A percentile compares a stretch with the other conserved stretches of the same genome.
Conservation (phyloP, 176 grass and related monocot species). For the Oryza longistaminata region DNA sequence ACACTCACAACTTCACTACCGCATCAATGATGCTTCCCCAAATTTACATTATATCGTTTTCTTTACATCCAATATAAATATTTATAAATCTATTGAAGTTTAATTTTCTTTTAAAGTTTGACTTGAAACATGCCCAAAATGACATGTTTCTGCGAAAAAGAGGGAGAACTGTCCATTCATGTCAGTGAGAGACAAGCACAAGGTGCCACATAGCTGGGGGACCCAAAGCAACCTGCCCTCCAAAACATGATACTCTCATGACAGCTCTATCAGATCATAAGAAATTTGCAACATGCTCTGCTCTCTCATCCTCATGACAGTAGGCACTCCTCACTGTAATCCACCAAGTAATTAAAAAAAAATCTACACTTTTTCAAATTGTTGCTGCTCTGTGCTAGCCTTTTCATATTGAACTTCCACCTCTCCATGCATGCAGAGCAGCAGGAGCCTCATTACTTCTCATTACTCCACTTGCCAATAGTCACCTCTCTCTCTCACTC, state of each 20-base stretch:
- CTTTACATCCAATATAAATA: too few relatives aligned
- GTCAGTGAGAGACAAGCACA: neutral
- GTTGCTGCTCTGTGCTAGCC: neutral
- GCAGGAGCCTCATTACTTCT: constrained; percentile 44
- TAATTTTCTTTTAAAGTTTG: too few relatives aligned
- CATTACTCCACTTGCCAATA: constrained; percentile 38
- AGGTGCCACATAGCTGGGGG: neutral
- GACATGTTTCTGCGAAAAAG: neutral
- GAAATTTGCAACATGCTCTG: constrained; percentile 28
- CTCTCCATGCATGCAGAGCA: constrained; percentile 55
- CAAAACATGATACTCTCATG: constrained; percentile 9
- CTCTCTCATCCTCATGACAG: constrained; percentile 22
- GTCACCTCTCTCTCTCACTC: constrained; percentile 9
- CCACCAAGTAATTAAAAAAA: neutral
- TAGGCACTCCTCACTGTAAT: constrained; percentile 23
- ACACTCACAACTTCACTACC: too few relatives aligned
- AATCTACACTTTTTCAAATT: constrained; percentile 15
- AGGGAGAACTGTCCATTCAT: neutral
- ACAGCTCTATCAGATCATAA: constrained; percentile 23
- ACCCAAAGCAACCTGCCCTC: constrained; percentile 8
- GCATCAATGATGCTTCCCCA: too few relatives aligned
- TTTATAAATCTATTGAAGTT: too few relatives aligned
- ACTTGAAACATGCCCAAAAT: neutral
- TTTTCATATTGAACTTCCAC: constrained; percentile 13
- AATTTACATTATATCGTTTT: too few relatives aligned